Evolutionary conservation across 2,329 filamentous ascomycete genomes (phyloP), one percentile per base, ranked within the genome.

Genomic region (Clarireedia homoeocarpa): DNA sequence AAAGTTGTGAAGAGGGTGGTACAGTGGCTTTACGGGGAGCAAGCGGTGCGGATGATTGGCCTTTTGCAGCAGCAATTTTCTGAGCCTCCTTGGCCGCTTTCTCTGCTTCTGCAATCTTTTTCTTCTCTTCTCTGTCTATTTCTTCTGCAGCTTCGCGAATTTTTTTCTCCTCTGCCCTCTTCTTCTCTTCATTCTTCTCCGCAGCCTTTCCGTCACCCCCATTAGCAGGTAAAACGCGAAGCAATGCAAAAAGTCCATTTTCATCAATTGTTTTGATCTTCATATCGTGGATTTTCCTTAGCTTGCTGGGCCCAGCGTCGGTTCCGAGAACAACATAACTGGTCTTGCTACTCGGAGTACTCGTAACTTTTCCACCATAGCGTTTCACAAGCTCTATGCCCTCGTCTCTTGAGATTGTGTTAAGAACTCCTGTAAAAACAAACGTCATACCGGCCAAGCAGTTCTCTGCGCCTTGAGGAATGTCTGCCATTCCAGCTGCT

Each of bases 251-350:
- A 2, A 99, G 74, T 0, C 94, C 95, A 63, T 95, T 83, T 69
- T 99, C 95, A 65, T 96, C 86, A 67, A 99, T 96, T 0, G 91
- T 95, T 71, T 91, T 96, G 69, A 97, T 83, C 0, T 83, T 83
- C 64, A 88, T 75, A 20, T 89, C 80, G 56, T 81, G 78, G 63
- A 99, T 97, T 63, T 91, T 96, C 62, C 85, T 78, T 42, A 99
- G 77, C 70, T 99, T 99, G 71, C 87, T 95, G 1, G 94, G 94
- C 0, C 94, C 94, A 24, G 95, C 94, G 70, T 97, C 94, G 26
- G 80, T 81, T 45, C 94, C 94, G 2, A 99, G 79, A 15, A 99
- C 89, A 47, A 99, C 91, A 68, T 90, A 99, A 66, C 81, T 94
- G 0, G 95, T 99, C 72, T 96, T 97, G 67, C 85, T 88, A 69